Conservation (phyloP, 2,329 filamentous ascomycete species). For the Lasiodiplodia sp. region DNA sequence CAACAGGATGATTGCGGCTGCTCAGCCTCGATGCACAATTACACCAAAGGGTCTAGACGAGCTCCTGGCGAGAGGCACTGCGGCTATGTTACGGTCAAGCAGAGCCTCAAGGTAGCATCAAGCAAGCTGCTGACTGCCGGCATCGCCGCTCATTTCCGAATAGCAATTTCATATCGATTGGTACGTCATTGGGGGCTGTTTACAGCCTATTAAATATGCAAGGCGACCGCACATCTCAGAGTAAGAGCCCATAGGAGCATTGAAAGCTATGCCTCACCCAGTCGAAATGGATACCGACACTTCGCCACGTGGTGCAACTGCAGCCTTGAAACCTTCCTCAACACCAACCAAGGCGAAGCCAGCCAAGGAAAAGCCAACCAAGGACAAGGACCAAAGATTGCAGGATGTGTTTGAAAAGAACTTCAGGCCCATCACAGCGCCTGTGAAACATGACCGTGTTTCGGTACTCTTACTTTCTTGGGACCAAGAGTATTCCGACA, state of each 20-base stretch:
- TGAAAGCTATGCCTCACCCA: not conserved
- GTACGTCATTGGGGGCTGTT: not conserved
- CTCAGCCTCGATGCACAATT: not conserved
- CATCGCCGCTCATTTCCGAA: not conserved
- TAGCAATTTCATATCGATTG: not conserved
- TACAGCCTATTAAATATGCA: not conserved
- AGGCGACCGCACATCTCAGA: not conserved
- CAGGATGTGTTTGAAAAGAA: slow-evolving; percentile 23
- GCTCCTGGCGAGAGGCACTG: not conserved
- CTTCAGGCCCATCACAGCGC: slow-evolving; percentile 26
- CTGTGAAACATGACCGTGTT: slow-evolving; percentile 27
- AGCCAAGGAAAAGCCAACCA: not conserved
- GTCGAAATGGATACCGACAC: not conserved
- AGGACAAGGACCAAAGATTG: not conserved
- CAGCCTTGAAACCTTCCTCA: not conserved
- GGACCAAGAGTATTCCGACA: slow-evolving; percentile 15
- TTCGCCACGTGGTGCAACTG: not conserved
- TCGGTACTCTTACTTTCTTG: slow-evolving; percentile 32
- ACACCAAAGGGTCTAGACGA: not conserved
- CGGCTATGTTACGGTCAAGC: not conserved
- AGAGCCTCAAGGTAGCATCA: not conserved
- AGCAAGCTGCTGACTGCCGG: not conserved
- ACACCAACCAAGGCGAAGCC: too few relatives aligned
- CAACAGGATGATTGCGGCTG: not conserved
- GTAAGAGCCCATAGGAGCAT: not conserved